Evolutionary conservation across 371 early-diverging fungal genomes (phyloP), one percentile per base, ranked within the genome.

Genomic region (Dichotomocladium elegans): DNA sequence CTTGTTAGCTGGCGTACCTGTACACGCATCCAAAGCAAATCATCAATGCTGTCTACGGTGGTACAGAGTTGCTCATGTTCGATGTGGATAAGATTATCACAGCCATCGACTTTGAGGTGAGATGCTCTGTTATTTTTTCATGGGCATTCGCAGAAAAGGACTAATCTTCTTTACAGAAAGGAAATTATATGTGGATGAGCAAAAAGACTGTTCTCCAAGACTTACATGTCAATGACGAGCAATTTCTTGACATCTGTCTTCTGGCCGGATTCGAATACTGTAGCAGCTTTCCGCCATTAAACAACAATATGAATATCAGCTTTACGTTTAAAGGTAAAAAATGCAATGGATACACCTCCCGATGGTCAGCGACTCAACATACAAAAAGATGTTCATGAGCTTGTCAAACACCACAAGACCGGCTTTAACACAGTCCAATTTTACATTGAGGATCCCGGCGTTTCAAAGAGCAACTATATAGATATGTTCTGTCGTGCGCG

Each of bases 181-280:
- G 80, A 41, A 80, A 82, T 34, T 92, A 87, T 57, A 61, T 74
- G 30, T 84, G 81, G 76, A 70, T 90, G 29, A 79, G 70, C 51
- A 90, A 89, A 62, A 75, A 81, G 51, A 63, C 75, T 11, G 77
- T 90, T 6, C 68, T 90, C 12, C 70, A 68, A 44, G 83, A 85
- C 52, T 60, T 92, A 43, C 75, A 77, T 34, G 66, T 93, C 21
- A 64, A 78, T 2, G 73, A 79, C 28, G 91, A 92, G 17, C 93
- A 90, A 50, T 85, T 92, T 52, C 55, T 92, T 45, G 93, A 93
- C 61, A 76, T 86, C 31, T 91, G 91, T 68, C 82, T 93, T 37
- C 64, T 93, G 41, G 88, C 90, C 8, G 93, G 93, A 21, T 87
- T 81, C 43, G 89, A 91, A 45, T 84, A 86, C 60, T 82, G 83